Percentiles rank a stretch among this genome's conserved stretches.
phyloP scores from a whole-genome alignment of 768 basidiomycete species.

The Termitomyces bulborhizus region DNA sequence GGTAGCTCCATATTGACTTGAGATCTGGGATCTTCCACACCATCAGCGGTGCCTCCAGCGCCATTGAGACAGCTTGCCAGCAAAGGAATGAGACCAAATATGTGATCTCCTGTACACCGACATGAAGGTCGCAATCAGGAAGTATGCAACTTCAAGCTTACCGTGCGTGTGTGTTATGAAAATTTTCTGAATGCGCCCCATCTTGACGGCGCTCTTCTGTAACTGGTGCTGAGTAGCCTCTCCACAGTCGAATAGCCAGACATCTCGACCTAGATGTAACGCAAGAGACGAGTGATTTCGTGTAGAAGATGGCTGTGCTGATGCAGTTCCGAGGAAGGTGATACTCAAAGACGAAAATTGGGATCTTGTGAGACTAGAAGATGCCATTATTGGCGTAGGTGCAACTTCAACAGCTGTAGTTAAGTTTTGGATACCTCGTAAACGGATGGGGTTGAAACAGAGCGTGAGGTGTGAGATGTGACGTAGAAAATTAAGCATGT shows the following conservation, averaged over 20 bases:
- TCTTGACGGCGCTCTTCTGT: slow-evolving; percentile 66
- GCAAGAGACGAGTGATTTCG: slow-evolving; percentile 75
- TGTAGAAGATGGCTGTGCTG: slow-evolving; percentile 74
- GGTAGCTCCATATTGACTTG: slow-evolving; percentile 27
- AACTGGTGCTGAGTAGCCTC: slow-evolving; percentile 79
- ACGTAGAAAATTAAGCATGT: background rate
- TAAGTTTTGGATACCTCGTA: background rate
- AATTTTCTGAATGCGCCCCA: slow-evolving; percentile 75
- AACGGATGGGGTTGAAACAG: background rate
- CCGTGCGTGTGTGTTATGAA: slow-evolving; percentile 91
- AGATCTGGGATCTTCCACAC: slow-evolving; percentile 52
- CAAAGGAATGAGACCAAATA: slow-evolving; percentile 68
- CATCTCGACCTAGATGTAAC: slow-evolving; percentile 57
- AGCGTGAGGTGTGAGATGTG: background rate
- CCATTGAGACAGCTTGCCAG: slow-evolving; percentile 70
- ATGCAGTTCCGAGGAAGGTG: slow-evolving; percentile 78
- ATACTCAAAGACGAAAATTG: slow-evolving; percentile 37
- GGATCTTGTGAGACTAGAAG: slow-evolving; percentile 2
- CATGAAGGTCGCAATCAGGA: background rate
- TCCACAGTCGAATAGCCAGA: slow-evolving; percentile 85
- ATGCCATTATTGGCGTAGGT: background rate
- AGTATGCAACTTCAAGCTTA: slow-evolving; percentile 20
- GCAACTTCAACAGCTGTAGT: background rate
- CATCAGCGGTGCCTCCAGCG: slow-evolving; percentile 58
- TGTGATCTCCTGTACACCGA: slow-evolving; percentile 62